A percentile compares a stretch with the other conserved stretches of the same genome.
phyloP scores from a whole-genome alignment of 176 grass and related monocot genomes.

The Tuctoria greenei region DNA sequence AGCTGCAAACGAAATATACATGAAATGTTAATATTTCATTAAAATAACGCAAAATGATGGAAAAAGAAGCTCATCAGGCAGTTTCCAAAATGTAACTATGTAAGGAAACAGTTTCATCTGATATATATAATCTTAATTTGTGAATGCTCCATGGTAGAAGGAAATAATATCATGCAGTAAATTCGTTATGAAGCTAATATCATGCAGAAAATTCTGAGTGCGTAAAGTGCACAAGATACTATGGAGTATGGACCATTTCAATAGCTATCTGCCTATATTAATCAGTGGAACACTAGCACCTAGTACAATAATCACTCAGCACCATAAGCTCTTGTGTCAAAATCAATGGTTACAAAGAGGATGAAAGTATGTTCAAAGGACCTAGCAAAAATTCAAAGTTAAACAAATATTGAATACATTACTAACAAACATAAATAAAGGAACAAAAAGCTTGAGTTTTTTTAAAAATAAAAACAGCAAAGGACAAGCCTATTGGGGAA shows the following conservation, averaged over 20 bases:
- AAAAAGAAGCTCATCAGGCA: not conserved
- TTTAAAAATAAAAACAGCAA: conserved; percentile 26
- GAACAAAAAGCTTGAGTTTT: conserved; percentile 12
- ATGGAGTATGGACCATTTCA: not conserved
- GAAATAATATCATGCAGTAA: no score
- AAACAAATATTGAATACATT: conserved; percentile 17
- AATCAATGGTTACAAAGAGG: conserved; percentile 14
- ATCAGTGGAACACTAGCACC: conserved; percentile 16
- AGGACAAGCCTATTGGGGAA: conserved; percentile 9
- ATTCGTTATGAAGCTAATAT: conserved; percentile 28
- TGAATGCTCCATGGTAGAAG: not conserved
- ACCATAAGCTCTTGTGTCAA: conserved; percentile 2
- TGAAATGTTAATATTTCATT: conserved; percentile 18
- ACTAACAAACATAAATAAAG: conserved; percentile 11
- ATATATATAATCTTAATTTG: no score
- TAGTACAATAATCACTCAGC: not conserved
- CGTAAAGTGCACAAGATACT: not conserved
- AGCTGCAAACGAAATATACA: conserved; percentile 50
- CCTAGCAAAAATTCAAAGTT: conserved; percentile 6
- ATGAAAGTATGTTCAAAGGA: conserved; percentile 31
- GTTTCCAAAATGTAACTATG: not conserved
- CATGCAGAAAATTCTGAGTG: not conserved
- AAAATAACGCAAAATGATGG: not conserved
- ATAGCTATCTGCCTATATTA: conserved; percentile 7
- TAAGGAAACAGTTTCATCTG: conserved; percentile 21